Conservation (phyloP, 768 basidiomycete species). For the Lactarius tabidus region DNA sequence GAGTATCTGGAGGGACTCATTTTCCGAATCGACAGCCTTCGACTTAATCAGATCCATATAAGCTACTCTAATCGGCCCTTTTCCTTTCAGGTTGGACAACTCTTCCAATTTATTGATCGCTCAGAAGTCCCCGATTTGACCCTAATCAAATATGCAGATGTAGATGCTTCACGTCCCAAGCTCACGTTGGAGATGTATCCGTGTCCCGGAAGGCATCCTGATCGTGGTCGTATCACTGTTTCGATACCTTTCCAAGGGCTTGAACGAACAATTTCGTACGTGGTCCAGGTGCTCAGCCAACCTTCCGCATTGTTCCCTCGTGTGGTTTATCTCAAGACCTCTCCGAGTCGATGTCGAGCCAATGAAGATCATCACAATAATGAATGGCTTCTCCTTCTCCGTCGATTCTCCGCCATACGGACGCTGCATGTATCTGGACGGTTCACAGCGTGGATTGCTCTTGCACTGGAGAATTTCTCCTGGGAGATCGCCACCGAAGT, state of each 20-base stretch:
- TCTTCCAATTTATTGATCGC: background rate
- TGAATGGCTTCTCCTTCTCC: background rate
- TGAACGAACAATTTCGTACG: background rate
- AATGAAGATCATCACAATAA: background rate
- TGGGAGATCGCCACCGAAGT: background rate
- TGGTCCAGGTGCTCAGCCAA: background rate
- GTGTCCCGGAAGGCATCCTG: no score
- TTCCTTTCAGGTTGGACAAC: background rate
- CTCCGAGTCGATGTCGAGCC: background rate
- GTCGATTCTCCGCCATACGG: no score
- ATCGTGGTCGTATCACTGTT: background rate
- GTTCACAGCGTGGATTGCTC: no score
- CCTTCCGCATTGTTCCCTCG: background rate
- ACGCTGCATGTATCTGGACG: no score
- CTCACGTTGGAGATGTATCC: background rate
- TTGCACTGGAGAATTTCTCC: no score
- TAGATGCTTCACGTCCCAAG: background rate
- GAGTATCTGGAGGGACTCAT: background rate
- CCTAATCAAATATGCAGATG: background rate
- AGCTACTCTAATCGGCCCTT: background rate
- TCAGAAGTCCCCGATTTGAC: background rate
- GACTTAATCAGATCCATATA: background rate
- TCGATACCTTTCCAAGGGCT: background rate
- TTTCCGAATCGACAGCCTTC: background rate
- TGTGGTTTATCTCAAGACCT: background rate